Percentiles rank a stretch among this genome's conserved stretches.
Conservation (phyloP, 768 basidiomycete species). For the Phanerochaete carnosa region DNA sequence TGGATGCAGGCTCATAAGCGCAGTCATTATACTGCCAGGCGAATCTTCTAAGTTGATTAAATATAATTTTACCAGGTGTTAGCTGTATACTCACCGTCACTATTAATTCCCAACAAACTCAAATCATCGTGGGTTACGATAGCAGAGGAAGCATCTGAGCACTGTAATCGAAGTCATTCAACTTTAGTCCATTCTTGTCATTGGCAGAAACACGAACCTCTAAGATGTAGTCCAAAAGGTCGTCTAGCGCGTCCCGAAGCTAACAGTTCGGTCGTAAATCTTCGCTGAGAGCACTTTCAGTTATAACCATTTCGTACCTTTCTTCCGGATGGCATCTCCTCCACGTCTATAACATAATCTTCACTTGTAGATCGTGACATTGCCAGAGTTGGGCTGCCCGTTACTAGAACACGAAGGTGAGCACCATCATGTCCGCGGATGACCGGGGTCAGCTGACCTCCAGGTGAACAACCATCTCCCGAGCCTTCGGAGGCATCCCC, state of each 20-base stretch:
- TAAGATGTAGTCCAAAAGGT: constrained; percentile 1
- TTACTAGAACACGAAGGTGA: not conserved
- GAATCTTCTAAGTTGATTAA: no score
- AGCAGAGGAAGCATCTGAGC: no score
- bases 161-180: no score
- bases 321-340: not conserved
- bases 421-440: not conserved
- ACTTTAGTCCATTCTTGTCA: no score
- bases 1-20: no score
- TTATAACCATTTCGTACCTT: not conserved
- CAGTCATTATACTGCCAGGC: no score
- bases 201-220: not conserved
- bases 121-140: no score
- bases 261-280: not conserved
- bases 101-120: no score
- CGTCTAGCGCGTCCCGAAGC: not conserved
- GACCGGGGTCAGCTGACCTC: not conserved
- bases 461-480: not conserved
- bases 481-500: not conserved
- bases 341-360: not conserved
- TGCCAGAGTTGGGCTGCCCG: not conserved
- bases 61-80: no score
- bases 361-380: not conserved
- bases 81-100: no score
- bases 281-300: not conserved